phyloP scores from a whole-genome alignment of 1,284 basidiomycete genomes.

The Puccinia novopanici region DNA sequence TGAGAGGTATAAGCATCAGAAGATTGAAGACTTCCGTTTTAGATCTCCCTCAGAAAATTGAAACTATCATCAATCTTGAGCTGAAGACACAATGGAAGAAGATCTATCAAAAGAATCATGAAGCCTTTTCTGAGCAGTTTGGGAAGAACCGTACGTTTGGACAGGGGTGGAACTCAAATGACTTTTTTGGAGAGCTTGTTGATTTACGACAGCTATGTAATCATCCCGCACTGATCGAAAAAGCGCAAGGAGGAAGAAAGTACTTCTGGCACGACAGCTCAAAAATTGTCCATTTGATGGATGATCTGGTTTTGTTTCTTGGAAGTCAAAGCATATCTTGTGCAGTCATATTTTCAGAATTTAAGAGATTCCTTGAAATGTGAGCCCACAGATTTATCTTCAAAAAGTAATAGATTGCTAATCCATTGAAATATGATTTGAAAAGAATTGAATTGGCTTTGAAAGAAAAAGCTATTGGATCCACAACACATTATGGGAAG shows the following conservation, averaged over 20 bases:
- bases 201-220: not conserved
- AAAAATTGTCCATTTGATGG: not conserved
- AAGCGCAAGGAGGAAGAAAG: not conserved
- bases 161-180: not conserved
- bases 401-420: not conserved
- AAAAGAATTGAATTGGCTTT: not conserved
- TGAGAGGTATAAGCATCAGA: not conserved
- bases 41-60: not conserved
- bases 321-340: not conserved
- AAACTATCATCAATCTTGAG: not conserved
- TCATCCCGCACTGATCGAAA: not conserved
- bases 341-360: not conserved
- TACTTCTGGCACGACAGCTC: not conserved
- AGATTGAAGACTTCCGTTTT: not conserved
- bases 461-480: not conserved
- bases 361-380: not conserved
- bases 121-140: not conserved
- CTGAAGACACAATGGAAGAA: not conserved
- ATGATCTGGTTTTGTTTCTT: not conserved
- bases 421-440: not conserved
- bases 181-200: not conserved
- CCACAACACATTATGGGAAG: not conserved
- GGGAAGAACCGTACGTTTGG: not conserved
- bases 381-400: not conserved
- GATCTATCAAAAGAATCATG: not conserved